These are phyloP conservation scores for Aspergillus luchuensis DNA, from an alignment of 2,329 filamentous ascomycete species.

Conservation along the genomic window DNA sequence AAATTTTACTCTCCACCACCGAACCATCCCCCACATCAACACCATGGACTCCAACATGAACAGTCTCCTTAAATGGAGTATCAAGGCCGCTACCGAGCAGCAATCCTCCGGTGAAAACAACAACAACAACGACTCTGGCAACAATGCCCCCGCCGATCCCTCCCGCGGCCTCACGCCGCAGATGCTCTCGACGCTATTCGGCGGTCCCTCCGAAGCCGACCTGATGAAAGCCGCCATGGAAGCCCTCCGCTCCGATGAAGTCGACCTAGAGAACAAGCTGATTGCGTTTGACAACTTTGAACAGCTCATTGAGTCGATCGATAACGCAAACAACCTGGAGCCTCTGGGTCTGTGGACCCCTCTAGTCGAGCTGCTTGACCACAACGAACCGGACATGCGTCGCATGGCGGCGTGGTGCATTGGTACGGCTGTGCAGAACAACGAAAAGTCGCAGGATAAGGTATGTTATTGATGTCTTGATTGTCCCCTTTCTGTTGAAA, in stretches of 20 bases:
- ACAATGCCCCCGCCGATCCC: constrained; percentile 32
- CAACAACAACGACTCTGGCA: constrained; percentile 32
- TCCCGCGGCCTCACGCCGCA: constrained; percentile 63
- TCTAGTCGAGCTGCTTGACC: constrained; percentile 69
- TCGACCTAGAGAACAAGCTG: constrained; percentile 73
- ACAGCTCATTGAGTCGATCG: constrained; percentile 85
- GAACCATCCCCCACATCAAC: constrained; percentile 15
- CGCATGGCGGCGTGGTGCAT: constrained; percentile 92
- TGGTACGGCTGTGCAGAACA: constrained; percentile 95
- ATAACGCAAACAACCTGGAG: constrained; percentile 95
- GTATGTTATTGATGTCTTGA: constrained; percentile 37
- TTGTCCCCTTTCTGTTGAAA: not conserved
- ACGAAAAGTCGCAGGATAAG: constrained; percentile 78
- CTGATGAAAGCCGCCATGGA: constrained; percentile 85
- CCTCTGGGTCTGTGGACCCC: constrained; percentile 79
- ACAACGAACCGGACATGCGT: constrained; percentile 71
- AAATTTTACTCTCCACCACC: constrained; percentile 12
- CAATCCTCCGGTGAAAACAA: constrained; percentile 36
- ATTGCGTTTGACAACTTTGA: constrained; percentile 94
- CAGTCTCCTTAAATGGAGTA: constrained; percentile 77
- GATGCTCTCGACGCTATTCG: constrained; percentile 72
- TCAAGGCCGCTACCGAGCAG: constrained; percentile 59
- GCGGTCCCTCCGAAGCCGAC: constrained; percentile 85
- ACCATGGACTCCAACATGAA: constrained; percentile 68
- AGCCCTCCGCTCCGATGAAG: constrained; percentile 67